Evolutionary conservation across 208 protist genomes (phyloP).

Genomic region (Novymonas esmeraldas): DNA sequence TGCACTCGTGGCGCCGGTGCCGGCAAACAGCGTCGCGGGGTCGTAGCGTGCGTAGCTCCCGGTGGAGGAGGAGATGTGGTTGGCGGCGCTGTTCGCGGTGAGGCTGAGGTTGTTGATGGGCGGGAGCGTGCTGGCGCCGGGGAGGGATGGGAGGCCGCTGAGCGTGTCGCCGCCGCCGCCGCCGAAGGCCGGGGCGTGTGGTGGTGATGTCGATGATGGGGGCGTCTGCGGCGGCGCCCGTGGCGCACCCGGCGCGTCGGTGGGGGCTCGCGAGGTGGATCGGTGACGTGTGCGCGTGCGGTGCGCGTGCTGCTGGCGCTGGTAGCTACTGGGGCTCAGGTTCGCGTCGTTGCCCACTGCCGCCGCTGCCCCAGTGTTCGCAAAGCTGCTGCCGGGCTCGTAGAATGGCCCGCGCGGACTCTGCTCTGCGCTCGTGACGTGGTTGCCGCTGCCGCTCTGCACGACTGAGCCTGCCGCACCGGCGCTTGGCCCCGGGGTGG

Average conservation of each 20-base stretch:
- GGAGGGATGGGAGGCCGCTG: not conserved
- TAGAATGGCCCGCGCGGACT: not conserved
- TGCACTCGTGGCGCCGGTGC: not conserved
- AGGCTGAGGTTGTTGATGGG: not conserved
- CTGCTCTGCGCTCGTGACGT: not conserved
- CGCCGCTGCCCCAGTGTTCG: constrained; percentile 1
- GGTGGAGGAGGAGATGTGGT: not conserved
- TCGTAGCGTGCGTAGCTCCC: constrained; percentile 1
- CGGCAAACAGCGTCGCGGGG: not conserved
- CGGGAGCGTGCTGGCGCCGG: not conserved
- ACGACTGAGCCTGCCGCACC: not conserved
- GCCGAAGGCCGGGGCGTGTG: not conserved
- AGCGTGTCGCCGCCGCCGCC: not conserved
- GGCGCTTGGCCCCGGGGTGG: not conserved
- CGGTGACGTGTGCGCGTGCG: not conserved
- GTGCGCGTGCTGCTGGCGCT: not conserved
- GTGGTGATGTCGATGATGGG: too few species aligned
- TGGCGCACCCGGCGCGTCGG: not conserved
- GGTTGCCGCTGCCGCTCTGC: constrained; percentile 5
- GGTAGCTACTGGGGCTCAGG: not conserved
- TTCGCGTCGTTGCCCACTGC: not conserved
- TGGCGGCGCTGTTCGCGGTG: constrained; percentile 2
- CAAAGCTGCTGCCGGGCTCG: not conserved
- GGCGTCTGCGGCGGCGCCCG: not conserved
- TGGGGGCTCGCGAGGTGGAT: not conserved